Evolutionary conservation across 164 flowering plant species (phyloP).

Genomic region (Piper betle): DNA sequence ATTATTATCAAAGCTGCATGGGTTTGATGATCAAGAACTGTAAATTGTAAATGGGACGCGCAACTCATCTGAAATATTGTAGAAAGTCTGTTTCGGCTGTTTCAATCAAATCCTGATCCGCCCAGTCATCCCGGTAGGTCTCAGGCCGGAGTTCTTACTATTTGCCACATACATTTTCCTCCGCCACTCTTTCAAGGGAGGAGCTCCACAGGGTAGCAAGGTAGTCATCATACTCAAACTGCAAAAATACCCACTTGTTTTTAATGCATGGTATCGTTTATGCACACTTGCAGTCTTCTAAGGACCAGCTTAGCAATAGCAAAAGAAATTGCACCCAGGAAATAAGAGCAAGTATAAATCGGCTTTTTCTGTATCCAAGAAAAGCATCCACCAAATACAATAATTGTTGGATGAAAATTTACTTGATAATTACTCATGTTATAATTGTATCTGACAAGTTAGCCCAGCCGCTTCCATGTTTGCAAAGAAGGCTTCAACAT

Average conservation of each 20-base stretch:
- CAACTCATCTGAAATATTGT: neutral
- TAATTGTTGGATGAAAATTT: neutral
- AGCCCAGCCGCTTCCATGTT: constrained; percentile 37
- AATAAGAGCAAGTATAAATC: too few relatives aligned
- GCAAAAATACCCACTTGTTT: too few relatives aligned
- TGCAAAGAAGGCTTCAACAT: constrained; percentile 38
- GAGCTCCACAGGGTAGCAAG: constrained; percentile 43
- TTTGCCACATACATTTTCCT: constrained; percentile 34
- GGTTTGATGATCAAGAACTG: too few relatives aligned
- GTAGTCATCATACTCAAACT: constrained; percentile 70
- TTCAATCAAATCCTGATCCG: constrained; percentile 42
- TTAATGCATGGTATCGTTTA: too few relatives aligned
- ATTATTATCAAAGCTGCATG: too few relatives aligned
- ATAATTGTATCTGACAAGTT: constrained; percentile 63
- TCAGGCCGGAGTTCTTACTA: constrained; percentile 27
- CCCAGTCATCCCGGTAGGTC: constrained; percentile 71
- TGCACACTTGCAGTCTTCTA: too few relatives aligned
- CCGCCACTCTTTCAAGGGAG: constrained; percentile 56
- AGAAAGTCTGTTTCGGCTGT: constrained; percentile 44
- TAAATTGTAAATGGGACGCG: too few relatives aligned
- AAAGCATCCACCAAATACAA: neutral
- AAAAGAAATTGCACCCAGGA: too few relatives aligned
- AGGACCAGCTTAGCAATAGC: too few relatives aligned
- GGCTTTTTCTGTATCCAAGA: too few relatives aligned
- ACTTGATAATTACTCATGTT: constrained; percentile 40